Conservation (phyloP, 148 eudicot species). For the Persicaria tinctoria region DNA sequence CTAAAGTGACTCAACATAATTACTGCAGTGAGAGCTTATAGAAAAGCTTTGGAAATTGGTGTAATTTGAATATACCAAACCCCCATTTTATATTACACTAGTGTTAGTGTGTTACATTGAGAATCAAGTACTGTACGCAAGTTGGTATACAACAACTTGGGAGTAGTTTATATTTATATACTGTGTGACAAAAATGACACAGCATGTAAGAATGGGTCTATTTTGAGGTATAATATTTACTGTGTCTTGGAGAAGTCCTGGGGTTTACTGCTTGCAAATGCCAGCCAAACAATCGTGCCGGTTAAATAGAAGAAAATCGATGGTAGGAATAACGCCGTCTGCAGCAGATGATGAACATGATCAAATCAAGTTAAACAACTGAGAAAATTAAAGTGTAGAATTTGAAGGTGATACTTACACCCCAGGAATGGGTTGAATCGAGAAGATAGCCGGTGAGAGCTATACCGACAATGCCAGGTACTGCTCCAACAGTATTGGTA, state of each 20-base stretch:
- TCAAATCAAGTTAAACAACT: not conserved
- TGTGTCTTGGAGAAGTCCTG: constrained; percentile 44
- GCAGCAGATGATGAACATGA: constrained; percentile 6
- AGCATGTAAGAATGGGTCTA: not conserved
- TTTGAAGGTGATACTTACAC: constrained; percentile 41
- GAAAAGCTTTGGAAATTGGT: not conserved
- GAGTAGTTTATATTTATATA: not conserved
- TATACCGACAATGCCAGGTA: constrained; percentile 93
- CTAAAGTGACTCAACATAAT: not conserved
- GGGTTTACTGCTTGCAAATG: constrained; percentile 91
- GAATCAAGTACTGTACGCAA: not conserved
- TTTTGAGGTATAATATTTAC: not conserved
- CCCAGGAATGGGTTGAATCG: constrained; percentile 96
- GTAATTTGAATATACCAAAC: not conserved
- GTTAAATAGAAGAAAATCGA: constrained; percentile 98
- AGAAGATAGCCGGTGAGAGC: constrained; percentile 95
- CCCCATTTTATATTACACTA: not conserved
- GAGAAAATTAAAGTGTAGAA: not conserved
- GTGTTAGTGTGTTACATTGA: not conserved
- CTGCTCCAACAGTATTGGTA: constrained; percentile 90
- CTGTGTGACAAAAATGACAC: not conserved
- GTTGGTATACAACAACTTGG: constrained; percentile 1
- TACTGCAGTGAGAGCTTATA: not conserved
- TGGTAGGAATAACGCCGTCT: constrained; percentile 81
- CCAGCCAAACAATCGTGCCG: constrained; percentile 86